Evolutionary conservation across 139 green algal species (phyloP), one percentile per base, ranked within the genome.

Genomic region (Pseudopediastrum boryanum): DNA sequence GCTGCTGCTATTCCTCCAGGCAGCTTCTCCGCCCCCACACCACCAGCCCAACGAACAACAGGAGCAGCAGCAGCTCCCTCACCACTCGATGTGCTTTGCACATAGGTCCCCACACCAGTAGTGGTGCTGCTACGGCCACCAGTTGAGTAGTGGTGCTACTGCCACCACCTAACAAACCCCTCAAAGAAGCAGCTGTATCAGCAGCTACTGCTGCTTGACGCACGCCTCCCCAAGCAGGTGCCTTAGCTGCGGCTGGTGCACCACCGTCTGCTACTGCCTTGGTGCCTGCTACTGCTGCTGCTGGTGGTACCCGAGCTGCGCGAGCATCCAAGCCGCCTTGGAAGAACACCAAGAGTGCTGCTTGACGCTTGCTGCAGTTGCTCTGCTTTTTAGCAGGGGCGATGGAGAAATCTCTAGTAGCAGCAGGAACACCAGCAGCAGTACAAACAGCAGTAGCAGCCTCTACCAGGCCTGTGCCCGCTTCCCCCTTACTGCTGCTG

Each of bases 191-290:
- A 41, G 31, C 58, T 10, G 31, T 31, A 4, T 29, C 36, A 46
- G 71, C 38, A 56, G 71, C 36, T 41, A 21, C 27, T 13, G 66
- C 39, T n/a, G 66, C 66, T 6, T 58, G 42, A 27, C 27, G 42
- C 3, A 61, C 78, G 1, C 78, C 83, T 7, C 79, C 83, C 79
- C 83, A 85, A 0, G 78, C 79, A 35, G 83, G 79, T 10, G 62
- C 78, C 54, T 83, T 85, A 12, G 56, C 2, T 36, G 38, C 25
- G 19, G 48, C 63, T 12, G 29, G 35, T n/a, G 6, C n/a, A n/a
- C n/a, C n/a, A n/a, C n/a, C n/a, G n/a, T n/a, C n/a, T n/a, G n/a
- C n/a, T n/a, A n/a, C n/a, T n/a, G n/a, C n/a, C n/a, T n/a, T 65
- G 27, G 67, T 75, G 50, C n/a, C 59, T 21, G 36, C 62, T 54